Conservation (phyloP, 257 asterid species). For the Rubia yunnanensis region DNA sequence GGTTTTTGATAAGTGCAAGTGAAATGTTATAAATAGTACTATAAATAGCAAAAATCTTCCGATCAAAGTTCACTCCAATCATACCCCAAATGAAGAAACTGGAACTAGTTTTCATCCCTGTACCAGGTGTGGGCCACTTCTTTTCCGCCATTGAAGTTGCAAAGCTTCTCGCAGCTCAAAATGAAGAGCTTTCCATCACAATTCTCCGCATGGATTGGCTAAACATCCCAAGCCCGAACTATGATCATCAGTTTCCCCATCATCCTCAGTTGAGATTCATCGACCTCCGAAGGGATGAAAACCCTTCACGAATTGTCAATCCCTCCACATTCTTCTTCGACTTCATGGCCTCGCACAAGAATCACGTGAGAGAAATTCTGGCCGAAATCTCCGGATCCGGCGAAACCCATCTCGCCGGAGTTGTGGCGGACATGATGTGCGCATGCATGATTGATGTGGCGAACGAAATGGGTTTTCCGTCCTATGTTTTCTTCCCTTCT, state of each 20-base stretch:
- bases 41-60: no score
- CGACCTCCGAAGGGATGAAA: neutral
- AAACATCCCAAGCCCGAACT: neutral
- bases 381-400: neutral
- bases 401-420: neutral
- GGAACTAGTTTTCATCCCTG: constrained; percentile 19
- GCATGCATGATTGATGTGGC: neutral
- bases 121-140: neutral
- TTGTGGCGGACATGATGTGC: neutral
- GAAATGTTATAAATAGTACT: no score
- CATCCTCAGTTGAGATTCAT: neutral
- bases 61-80: no score
- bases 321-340: neutral
- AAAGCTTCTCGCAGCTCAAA: constrained; percentile 9
- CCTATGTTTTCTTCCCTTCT: neutral
- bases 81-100: neutral
- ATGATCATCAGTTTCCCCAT: neutral
- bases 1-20: no score
- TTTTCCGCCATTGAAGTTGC: constrained; percentile 11
- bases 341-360: neutral
- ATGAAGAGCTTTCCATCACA: constrained; percentile 12
- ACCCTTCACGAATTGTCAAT: neutral
- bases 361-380: neutral
- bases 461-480: neutral
- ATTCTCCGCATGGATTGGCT: constrained; percentile 13